Percentiles rank a stretch among this genome's conserved stretches.
phyloP scores from a whole-genome alignment of 2,329 filamentous ascomycete species.

The Capronia epimyces region DNA sequence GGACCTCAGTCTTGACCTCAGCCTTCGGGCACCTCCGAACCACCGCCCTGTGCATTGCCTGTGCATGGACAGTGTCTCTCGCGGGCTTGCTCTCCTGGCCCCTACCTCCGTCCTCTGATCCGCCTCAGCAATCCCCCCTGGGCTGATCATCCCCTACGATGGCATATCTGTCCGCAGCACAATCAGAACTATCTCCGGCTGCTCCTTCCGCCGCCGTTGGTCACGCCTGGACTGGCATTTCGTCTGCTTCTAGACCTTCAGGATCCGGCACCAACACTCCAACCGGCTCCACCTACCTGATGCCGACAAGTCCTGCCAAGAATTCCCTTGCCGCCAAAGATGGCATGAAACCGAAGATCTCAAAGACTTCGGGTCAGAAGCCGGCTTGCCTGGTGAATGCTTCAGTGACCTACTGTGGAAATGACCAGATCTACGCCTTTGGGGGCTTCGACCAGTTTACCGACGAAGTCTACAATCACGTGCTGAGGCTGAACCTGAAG shows the following conservation, averaged over 20 bases:
- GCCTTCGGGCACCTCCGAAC: neutral
- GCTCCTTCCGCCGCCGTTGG: slow-evolving; percentile 1
- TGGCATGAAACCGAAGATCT: slow-evolving; percentile 65
- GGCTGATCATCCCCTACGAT: slow-evolving; percentile 13
- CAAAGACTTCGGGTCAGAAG: slow-evolving; percentile 68
- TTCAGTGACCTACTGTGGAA: slow-evolving; percentile 96
- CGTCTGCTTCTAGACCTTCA: slow-evolving; percentile 3
- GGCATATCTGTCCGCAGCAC: slow-evolving; percentile 20
- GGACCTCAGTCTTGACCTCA: neutral
- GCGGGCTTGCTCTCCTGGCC: neutral
- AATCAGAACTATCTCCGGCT: slow-evolving; percentile 7
- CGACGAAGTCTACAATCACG: slow-evolving; percentile 98
- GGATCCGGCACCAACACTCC: slow-evolving; percentile 27
- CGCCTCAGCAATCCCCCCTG: neutral
- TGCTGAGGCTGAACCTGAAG: slow-evolving; percentile 77
- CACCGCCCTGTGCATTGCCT: neutral
- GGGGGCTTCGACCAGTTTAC: slow-evolving; percentile 98
- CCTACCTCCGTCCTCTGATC: neutral
- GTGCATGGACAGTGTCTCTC: neutral
- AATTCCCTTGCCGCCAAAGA: slow-evolving; percentile 58
- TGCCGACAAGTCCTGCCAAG: slow-evolving; percentile 77
- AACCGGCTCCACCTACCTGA: slow-evolving; percentile 63
- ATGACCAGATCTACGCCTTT: slow-evolving; percentile 96
- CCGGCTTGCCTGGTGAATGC: slow-evolving; percentile 96
- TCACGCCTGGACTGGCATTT: slow-evolving; percentile 1